These are phyloP conservation scores for Didymella exigua DNA, from an alignment of 2,329 filamentous ascomycete species.

Conservation along the genomic window DNA sequence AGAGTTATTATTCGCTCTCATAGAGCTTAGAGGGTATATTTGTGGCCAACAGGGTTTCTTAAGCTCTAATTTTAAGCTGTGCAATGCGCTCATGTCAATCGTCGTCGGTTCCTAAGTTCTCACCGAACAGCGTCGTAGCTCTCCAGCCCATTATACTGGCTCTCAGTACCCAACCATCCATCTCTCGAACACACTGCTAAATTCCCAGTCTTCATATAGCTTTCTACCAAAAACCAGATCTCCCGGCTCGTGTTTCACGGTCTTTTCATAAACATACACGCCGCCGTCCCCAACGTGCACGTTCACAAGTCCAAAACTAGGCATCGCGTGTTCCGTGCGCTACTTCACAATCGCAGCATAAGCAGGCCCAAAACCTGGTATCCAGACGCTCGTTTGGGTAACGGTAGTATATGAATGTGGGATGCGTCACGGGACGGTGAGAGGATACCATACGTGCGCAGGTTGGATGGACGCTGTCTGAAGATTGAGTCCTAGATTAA, in stretches of 20 bases:
- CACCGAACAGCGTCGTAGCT: constrained; percentile 13
- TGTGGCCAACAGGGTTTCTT: neutral
- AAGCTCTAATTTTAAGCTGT: no score
- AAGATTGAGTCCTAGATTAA: constrained; percentile 24
- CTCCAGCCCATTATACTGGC: constrained; percentile 25
- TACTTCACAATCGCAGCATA: constrained; percentile 31
- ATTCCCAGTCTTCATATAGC: constrained; percentile 26
- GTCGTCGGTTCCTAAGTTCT: no score
- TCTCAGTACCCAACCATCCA: constrained; percentile 29
- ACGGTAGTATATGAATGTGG: constrained; percentile 38
- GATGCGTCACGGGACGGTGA: constrained; percentile 20
- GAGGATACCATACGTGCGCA: constrained; percentile 11
- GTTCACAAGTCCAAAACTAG: constrained; percentile 35
- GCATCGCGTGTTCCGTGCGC: constrained; percentile 41
- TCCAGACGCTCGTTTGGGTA: constrained; percentile 25
- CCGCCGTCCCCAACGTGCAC: constrained; percentile 33
- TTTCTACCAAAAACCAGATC: constrained; percentile 28
- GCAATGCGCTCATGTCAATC: no score
- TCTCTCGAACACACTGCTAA: constrained; percentile 31
- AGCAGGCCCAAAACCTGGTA: constrained; percentile 36
- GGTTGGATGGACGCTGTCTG: constrained; percentile 2
- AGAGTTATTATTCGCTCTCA: neutral
- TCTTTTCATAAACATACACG: constrained; percentile 31
- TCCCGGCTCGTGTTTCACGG: constrained; percentile 35
- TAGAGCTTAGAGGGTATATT: neutral